Conservation (phyloP, 2,329 filamentous ascomycete species). For the Aspergillus piperis region DNA sequence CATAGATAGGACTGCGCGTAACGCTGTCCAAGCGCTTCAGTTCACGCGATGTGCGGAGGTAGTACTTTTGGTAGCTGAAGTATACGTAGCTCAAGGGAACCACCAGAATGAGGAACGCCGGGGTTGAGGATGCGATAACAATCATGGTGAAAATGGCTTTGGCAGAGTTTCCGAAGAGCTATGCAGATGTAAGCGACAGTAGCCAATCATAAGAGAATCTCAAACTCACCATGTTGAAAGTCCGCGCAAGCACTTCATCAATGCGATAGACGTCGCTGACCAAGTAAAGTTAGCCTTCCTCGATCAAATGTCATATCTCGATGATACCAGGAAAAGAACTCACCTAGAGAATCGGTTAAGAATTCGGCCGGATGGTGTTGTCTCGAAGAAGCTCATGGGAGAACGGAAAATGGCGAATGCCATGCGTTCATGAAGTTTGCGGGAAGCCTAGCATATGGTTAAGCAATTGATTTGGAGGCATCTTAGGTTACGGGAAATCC, state of each 20-base stretch:
- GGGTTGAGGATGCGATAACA: slow-evolving; percentile 80
- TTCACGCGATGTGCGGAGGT: slow-evolving; percentile 92
- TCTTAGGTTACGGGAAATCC: neutral
- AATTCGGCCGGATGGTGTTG: slow-evolving; percentile 92
- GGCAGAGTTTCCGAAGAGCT: slow-evolving; percentile 72
- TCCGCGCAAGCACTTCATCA: slow-evolving; percentile 90
- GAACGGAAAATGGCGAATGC: slow-evolving; percentile 95
- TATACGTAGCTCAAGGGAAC: slow-evolving; percentile 80
- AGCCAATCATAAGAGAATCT: slow-evolving; percentile 11
- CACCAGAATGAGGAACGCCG: slow-evolving; percentile 77
- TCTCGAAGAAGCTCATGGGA: slow-evolving; percentile 99
- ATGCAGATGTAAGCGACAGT: slow-evolving; percentile 18
- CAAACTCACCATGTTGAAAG: slow-evolving; percentile 81
- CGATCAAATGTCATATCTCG: neutral
- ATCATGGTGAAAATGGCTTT: slow-evolving; percentile 79
- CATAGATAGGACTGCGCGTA: slow-evolving; percentile 92
- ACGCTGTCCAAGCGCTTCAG: slow-evolving; percentile 95
- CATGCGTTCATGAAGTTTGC: slow-evolving; percentile 97
- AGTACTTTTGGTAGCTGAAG: slow-evolving; percentile 94
- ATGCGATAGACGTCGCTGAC: slow-evolving; percentile 62
- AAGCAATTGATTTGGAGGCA: slow-evolving; percentile 9
- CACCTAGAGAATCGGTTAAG: slow-evolving; percentile 93
- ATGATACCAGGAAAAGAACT: slow-evolving; percentile 31
- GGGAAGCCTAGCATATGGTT: slow-evolving; percentile 66
- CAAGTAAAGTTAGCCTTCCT: slow-evolving; percentile 4